Percentiles rank a stretch among this genome's conserved stretches.
Conservation (phyloP, 805 yeast species). For the Candida hispaniensis region DNA sequence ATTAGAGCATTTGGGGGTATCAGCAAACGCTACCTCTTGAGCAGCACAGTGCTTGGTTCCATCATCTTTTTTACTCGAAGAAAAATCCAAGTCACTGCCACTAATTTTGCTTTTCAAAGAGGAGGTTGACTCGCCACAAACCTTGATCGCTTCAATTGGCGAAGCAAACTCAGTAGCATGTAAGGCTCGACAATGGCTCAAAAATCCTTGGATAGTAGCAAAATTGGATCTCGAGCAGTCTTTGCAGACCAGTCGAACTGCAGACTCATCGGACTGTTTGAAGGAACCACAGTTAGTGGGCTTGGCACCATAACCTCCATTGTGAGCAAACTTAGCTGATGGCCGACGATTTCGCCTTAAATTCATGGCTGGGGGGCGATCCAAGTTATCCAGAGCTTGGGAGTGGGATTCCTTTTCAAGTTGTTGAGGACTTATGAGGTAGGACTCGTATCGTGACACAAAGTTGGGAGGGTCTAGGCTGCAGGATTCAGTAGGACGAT, state of each 20-base stretch:
- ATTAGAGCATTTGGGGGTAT: slow-evolving; percentile 2
- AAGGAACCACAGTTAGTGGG: slow-evolving; percentile 18
- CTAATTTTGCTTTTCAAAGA: slow-evolving; percentile 50
- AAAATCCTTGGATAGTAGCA: slow-evolving; percentile 69
- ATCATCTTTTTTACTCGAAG: slow-evolving; percentile 9
- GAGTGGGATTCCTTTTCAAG: background rate
- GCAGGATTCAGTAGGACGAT: slow-evolving; percentile 9
- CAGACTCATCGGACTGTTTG: slow-evolving; percentile 45
- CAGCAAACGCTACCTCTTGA: too few relatives aligned
- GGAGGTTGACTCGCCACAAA: slow-evolving; percentile 50
- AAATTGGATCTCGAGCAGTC: slow-evolving; percentile 59
- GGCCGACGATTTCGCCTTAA: slow-evolving; percentile 9
- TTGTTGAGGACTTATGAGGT: slow-evolving; percentile 18
- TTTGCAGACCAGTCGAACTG: slow-evolving; percentile 58
- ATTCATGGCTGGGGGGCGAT: background rate
- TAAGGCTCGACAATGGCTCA: slow-evolving; percentile 65
- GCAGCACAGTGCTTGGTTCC: slow-evolving; percentile 12
- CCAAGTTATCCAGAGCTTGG: background rate
- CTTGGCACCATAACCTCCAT: slow-evolving; percentile 11
- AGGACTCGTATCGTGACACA: slow-evolving; percentile 23
- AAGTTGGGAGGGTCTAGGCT: slow-evolving; percentile 20
- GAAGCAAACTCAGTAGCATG: slow-evolving; percentile 60
- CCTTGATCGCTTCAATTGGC: slow-evolving; percentile 64
- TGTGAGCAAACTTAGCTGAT: slow-evolving; percentile 12
- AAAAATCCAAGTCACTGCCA: background rate